Conservation (phyloP, 768 basidiomycete genomes). For the Tricholoma sp. region DNA sequence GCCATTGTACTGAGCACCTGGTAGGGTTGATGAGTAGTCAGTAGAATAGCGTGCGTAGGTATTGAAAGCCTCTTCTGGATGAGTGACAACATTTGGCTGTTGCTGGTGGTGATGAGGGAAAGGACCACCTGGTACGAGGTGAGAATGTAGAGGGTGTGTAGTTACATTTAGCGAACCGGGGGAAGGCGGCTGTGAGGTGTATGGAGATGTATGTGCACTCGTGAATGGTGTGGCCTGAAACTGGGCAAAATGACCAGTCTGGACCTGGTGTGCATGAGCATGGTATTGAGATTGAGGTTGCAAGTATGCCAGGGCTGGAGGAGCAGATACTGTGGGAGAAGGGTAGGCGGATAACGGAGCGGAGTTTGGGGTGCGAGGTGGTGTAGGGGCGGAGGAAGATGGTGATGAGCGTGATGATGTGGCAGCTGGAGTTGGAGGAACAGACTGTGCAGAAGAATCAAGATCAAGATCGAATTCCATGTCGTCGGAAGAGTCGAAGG, state of each 20-base stretch:
- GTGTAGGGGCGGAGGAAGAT: conserved; percentile 37
- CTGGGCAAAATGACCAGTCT: conserved; percentile 26
- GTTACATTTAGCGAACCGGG: conserved; percentile 38
- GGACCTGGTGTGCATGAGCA: conserved; percentile 12
- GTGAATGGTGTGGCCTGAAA: conserved; percentile 18
- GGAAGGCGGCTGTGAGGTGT: conserved; percentile 40
- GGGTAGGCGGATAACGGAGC: conserved; percentile 41
- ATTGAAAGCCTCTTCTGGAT: conserved; percentile 59
- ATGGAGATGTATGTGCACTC: conserved; percentile 28
- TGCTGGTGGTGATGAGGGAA: conserved; percentile 6
- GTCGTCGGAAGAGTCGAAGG: conserved; percentile 65
- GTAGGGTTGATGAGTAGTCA: conserved; percentile 60
- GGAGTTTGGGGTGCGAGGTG: conserved; percentile 49
- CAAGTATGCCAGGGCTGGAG: conserved; percentile 13
- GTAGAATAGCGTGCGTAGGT: conserved; percentile 57
- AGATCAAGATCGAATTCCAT: conserved; percentile 70
- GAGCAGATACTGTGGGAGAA: conserved; percentile 21
- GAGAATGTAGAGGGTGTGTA: conserved; percentile 10
- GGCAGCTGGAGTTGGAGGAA: conserved; percentile 20
- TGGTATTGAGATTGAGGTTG: conserved; percentile 9
- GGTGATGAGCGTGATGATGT: conserved; percentile 32
- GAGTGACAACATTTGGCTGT: conserved; percentile 24
- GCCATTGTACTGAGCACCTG: conserved; percentile 46
- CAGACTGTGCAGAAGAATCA: conserved; percentile 27
- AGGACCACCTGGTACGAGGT: conserved; percentile 8